Base-by-base conservation (phyloP, 1,284 basidiomycete species). In the Fomes fomentarius region DNA sequence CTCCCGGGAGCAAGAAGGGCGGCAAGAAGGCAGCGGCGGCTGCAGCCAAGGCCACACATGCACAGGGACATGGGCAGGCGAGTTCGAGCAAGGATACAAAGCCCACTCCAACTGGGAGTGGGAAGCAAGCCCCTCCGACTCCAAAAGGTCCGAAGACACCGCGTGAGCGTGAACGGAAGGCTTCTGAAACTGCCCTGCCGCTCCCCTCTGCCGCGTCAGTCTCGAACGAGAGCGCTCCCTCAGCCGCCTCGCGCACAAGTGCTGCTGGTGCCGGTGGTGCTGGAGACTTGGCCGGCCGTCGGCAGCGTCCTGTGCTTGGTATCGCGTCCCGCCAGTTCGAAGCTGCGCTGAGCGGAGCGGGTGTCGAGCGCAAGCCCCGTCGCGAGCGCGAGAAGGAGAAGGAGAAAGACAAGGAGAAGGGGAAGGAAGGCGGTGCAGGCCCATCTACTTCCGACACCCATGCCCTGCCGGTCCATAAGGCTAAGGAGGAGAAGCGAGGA, bases 321-420 rank as follows among this genome's bases (percentile, higher is more conserved):
- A 61, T 85, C 11, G 83, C 76, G 0, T 81, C 80, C n/a, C 76
- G 85, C 21, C 83, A 85, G 44, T 84, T 88, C 52, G 85, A 87
- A 61, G 85, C 81, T 0, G 85, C 85, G 1, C 69, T 88, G 31
- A 86, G 67, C 53, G 80, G 83, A 2, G 81, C 78, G 0, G 82
- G 81, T 2, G 77, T 81, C 6, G 61, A 65, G 52, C 15, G 63
- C 63, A 56, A 69, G 60, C 33, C 64, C n/a, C 60, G 65, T 21
- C 63, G 68, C 8, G 69, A 71, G 43, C 62, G 66, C 11, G 61
- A 61, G 31, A 54, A 50, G 26, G 60, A 60, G 52, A 67, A 63
- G 43, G 66, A 64, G 15, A 44, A 39, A n/a, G 52, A 45, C 28
- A 50, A 57, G 26, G 51, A 50, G 35, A 2, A 15, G 17, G 35